Percentiles rank a stretch among this genome's conserved stretches.
phyloP scores from a whole-genome alignment of 2,329 filamentous ascomycete genomes.

The Fonsecaea pedrosoi region DNA sequence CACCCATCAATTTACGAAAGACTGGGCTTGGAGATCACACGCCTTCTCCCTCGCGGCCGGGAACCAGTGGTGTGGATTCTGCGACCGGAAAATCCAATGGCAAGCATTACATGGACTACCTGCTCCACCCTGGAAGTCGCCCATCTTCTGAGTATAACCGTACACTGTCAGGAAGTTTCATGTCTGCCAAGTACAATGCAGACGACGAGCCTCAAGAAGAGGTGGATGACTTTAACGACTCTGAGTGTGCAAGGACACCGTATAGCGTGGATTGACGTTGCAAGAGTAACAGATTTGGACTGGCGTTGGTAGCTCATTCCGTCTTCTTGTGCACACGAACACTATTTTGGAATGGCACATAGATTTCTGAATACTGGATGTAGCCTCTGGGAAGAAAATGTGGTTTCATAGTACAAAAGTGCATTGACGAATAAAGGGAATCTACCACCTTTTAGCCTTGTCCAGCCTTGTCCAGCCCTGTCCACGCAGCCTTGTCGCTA shows the following conservation, averaged over 20 bases:
- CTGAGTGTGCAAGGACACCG: conserved; percentile 31
- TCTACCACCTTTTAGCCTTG: not conserved
- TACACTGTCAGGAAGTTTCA: conserved; percentile 27
- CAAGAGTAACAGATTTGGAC: not conserved
- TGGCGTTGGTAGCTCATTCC: not conserved
- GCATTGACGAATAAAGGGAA: not conserved
- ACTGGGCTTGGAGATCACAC: conserved; percentile 4
- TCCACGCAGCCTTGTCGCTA: not conserved
- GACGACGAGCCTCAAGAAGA: conserved; percentile 17
- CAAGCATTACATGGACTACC: conserved; percentile 35
- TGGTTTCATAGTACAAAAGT: not conserved
- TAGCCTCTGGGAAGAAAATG: not conserved
- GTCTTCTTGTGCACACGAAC: not conserved
- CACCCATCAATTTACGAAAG: conserved; percentile 7
- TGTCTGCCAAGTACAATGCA: conserved; percentile 23
- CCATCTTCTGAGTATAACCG: conserved; percentile 30
- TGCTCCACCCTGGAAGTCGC: conserved; percentile 31
- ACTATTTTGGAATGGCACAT: not conserved
- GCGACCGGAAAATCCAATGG: conserved; percentile 15
- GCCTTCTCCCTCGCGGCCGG: conserved; percentile 23
- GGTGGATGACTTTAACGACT: conserved; percentile 20
- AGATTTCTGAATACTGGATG: not conserved
- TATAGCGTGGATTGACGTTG: conserved; percentile 34
- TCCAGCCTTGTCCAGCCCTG: conserved; percentile 3
- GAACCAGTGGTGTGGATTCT: conserved; percentile 23